Base-by-base conservation (phyloP, 495 filamentous ascomycete genomes). In the Daldinia loculata region DNA sequence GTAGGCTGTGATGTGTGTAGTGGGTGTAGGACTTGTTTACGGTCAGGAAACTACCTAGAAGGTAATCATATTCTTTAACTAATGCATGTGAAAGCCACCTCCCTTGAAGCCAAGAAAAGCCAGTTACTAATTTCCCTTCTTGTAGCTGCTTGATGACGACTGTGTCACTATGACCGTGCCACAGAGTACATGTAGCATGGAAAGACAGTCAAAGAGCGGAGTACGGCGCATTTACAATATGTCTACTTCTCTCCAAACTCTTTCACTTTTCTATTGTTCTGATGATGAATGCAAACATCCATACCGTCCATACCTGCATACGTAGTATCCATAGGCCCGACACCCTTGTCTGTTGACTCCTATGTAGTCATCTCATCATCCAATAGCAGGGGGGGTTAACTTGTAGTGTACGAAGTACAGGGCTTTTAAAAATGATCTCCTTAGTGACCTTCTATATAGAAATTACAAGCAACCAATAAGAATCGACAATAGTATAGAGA, bases 111-210 rank as follows among this genome's bases (percentile, higher is more conserved):
- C 52, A 63, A 66, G 62, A 53, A 53, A 56, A 61, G 57, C 56
- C 30, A 14, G 30, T 39, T 57, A 12, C 32, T 32, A 53, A 27
- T 50, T 56, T 5, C 56, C 56, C 32, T 38, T 65, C n/a, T 29
- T 45, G 36, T 66, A 51, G 32, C 70, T 73, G 61, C 52, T 73
- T 43, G 56, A 63, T 73, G 70, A 73, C 66, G 70, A 73, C 56
- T 30, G 15, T 59, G 27, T 69, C 48, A 48, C 34, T 0, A 29
- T 24, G 15, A 14, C 17, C 26, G 59, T 27, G 66, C 51, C 53
- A 41, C 61, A 63, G 41, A 43, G 36, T 27, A n/a, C n/a, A n/a
- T n/a, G n/a, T n/a, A 71, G 12, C 32, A 34, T 34, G 32, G 8
- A 3, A 34, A 24, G 11, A 9, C 17, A 50, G 45, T 51, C 52